Evolutionary conservation across 2,329 filamentous ascomycete species (phyloP), one percentile per base, ranked within the genome.

Genomic region (Myrmaecium sp.): DNA sequence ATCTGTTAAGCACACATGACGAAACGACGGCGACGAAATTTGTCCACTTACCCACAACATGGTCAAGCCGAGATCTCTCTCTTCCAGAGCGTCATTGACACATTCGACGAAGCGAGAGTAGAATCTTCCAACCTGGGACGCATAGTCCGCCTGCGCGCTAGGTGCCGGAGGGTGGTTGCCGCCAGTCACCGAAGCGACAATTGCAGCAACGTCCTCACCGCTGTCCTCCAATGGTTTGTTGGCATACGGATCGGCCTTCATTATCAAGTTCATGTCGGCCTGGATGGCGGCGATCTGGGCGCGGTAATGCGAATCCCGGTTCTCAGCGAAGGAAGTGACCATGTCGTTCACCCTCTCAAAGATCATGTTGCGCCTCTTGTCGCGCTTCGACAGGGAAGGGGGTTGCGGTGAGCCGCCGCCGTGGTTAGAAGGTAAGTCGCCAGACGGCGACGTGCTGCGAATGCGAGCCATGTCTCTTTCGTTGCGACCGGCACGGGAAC

Each of bases 221-320:
- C 54, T 55, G 36, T 74, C 69, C 9, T 67, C 66, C 29, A 93
- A 62, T 25, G 80, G 71, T 33, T 70, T 67, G 33, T 72, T 62
- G 27, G 65, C 62, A 49, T 92, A 91, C 1, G 80, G 77, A 43
- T 93, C 77, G 27, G 89, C 79, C 39, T 79, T 74, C 49, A 82
- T 74, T 37, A 93, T 81, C 23, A 92, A 65, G 31, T 69, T 80
- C 55, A 84, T 83, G 51, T 93, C 84, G 36, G 81, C 74, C 54
- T 94, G 84, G n/a, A 94, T 71, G 38, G 81, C 81, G 43, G 89
- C 76, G 2, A 94, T 66, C 52, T 94, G 82, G 37, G 89, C 79
- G 34, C 84, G 73, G 52, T 92, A 95, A 41, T 82, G 74, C 35
- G 68, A 62, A 50, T 93, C 82, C 36, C 80, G 69, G 44, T 92